Conservation (phyloP, 371 early-diverging fungal species). For the Mucor indicus region DNA sequence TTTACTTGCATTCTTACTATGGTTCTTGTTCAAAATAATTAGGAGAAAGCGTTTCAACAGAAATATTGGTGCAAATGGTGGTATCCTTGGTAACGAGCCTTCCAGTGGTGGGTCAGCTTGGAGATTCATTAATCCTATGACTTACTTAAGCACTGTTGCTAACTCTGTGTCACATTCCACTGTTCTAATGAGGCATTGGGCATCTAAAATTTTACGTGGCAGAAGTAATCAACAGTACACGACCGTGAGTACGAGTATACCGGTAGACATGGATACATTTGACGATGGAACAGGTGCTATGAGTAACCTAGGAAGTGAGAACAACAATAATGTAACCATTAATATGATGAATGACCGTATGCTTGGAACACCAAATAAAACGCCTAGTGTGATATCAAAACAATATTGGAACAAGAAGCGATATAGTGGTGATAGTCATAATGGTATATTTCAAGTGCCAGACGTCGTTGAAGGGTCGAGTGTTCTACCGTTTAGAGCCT, state of each 20-base stretch:
- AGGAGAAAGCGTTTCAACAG: constrained; percentile 10
- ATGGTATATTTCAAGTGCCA: constrained; percentile 1
- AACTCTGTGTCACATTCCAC: constrained; percentile 23
- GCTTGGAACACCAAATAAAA: constrained; percentile 13
- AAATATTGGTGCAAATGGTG: constrained; percentile 28
- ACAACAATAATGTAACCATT: constrained; percentile 2
- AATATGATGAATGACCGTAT: constrained; percentile 3
- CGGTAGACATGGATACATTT: constrained; percentile 17
- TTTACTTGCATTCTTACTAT: constrained; percentile 1
- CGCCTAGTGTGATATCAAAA: constrained; percentile 19
- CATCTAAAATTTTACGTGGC: constrained; percentile 22
- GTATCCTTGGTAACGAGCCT: constrained; percentile 25
- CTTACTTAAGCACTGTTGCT: constrained; percentile 1
- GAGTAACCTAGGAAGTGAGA: neutral
- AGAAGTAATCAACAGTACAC: constrained; percentile 11
- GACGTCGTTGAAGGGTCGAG: constrained; percentile 23
- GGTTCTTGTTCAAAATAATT: constrained; percentile 9
- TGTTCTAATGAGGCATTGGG: constrained; percentile 26
- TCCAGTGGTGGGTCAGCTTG: neutral
- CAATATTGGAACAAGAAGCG: constrained; percentile 33
- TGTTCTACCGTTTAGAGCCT: constrained; percentile 23
- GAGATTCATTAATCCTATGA: constrained; percentile 8
- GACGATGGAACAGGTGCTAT: constrained; percentile 5
- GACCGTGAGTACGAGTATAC: constrained; percentile 8
- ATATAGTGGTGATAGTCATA: constrained; percentile 34